Conservation (phyloP, 805 yeast genomes). For the Yarrowia deformans region DNA sequence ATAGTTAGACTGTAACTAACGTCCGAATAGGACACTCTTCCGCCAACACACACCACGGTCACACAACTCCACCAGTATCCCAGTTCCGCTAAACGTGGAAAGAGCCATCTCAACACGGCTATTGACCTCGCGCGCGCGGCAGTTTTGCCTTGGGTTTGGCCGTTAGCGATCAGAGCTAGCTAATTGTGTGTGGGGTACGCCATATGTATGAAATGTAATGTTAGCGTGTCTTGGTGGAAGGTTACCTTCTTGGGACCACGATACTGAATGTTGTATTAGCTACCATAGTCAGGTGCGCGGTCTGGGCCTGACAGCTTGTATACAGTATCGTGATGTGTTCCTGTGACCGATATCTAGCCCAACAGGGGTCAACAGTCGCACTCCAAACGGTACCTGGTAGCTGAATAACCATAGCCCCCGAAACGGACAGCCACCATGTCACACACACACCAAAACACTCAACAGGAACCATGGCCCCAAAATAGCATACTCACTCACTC, state of each 20-base stretch:
- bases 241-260: conserved; percentile 7
- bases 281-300: neutral
- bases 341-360: too few relatives aligned
- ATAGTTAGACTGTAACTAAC: too few relatives aligned
- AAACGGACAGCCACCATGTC: too few relatives aligned
- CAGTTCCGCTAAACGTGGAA: too few relatives aligned
- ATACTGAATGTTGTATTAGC: too few relatives aligned
- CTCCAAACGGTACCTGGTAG: too few relatives aligned
- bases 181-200: conserved; percentile 15
- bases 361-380: too few relatives aligned
- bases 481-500: neutral
- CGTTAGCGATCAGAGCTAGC: conserved; percentile 26
- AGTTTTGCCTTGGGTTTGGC: neutral
- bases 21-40: neutral
- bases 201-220: conserved; percentile 31
- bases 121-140: conserved; percentile 4
- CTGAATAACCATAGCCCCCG: too few relatives aligned
- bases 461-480: neutral
- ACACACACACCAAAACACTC: too few relatives aligned
- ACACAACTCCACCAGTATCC: too few relatives aligned
- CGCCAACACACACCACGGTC: neutral
- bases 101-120: neutral
- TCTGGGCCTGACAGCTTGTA: too few relatives aligned
- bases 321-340: too few relatives aligned
- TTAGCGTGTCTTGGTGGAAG: conserved; percentile 11